These are phyloP conservation scores for Secale cereale DNA, from an alignment of 176 grass and related monocot species.

Conservation along the genomic window DNA sequence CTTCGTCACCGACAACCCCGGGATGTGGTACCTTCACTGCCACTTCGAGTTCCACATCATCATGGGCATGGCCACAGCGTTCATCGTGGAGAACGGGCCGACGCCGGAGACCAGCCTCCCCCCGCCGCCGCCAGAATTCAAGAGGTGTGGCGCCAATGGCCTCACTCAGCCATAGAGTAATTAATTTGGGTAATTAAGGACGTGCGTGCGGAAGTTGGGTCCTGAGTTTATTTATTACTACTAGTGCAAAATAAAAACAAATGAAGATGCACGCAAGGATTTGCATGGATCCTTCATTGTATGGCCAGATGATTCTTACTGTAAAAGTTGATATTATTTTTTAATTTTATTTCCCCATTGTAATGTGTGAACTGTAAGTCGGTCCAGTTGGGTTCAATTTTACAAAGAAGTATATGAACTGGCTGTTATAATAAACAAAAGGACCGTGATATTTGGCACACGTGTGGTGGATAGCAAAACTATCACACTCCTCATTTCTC, in stretches of 20 bases:
- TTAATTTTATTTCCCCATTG: neutral
- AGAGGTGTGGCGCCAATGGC: neutral
- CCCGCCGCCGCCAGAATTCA: neutral
- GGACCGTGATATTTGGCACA: no score
- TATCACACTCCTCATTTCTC: no score
- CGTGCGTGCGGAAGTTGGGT: neutral
- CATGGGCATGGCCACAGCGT: neutral
- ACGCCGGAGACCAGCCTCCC: neutral
- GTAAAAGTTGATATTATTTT: neutral
- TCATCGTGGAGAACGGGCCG: neutral
- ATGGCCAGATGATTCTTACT: neutral
- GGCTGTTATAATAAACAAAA: no score
- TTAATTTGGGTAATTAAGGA: neutral
- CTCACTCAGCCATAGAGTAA: neutral
- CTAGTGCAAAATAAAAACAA: neutral
- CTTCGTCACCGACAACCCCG: slow-evolving; percentile 4
- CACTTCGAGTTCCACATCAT: neutral
- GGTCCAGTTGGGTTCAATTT: neutral
- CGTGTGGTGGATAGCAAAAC: no score
- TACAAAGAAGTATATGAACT: no score
- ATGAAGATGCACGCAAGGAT: neutral
- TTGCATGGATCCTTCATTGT: neutral
- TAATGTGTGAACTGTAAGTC: neutral
- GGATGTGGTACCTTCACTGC: slow-evolving; percentile 7
- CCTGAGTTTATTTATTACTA: neutral